A percentile compares a stretch with the other conserved stretches of the same genome.
phyloP scores from a whole-genome alignment of 1,284 basidiomycete genomes.

The Kalmanozyma brasiliensis region DNA sequence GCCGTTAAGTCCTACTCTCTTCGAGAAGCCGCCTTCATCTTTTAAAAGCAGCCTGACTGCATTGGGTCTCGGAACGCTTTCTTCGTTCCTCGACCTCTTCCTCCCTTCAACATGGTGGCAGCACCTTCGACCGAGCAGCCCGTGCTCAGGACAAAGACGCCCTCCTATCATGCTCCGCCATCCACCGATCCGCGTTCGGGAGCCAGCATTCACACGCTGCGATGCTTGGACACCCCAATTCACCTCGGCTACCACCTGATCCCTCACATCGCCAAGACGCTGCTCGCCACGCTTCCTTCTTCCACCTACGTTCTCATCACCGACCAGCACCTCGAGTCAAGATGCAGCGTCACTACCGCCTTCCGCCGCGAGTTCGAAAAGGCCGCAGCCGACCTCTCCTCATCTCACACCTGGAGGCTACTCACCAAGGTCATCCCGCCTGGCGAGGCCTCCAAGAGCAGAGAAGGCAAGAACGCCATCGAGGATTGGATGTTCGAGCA shows the following conservation, averaged over 20 bases:
- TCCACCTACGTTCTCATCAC: slow-evolving; percentile 93
- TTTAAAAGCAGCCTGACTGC: slow-evolving; percentile 12
- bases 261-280: slow-evolving; percentile 74
- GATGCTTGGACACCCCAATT: slow-evolving; percentile 62
- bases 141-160: slow-evolving; percentile 58
- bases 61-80: not conserved
- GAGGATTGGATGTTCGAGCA: slow-evolving; percentile 92
- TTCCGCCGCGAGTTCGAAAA: slow-evolving; percentile 48
- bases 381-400: slow-evolving; percentile 60
- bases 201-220: slow-evolving; percentile 60
- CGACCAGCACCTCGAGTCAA: slow-evolving; percentile 80
- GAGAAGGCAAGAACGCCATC: slow-evolving; percentile 89
- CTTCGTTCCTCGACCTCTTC: not conserved
- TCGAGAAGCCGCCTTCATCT: not conserved
- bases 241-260: slow-evolving; percentile 66
- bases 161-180: slow-evolving; percentile 65
- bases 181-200: slow-evolving; percentile 52
- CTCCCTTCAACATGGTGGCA: slow-evolving; percentile 19
- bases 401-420: slow-evolving; percentile 73
- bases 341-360: slow-evolving; percentile 68
- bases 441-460: slow-evolving; percentile 90
- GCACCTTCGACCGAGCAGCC: slow-evolving; percentile 25
- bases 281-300: slow-evolving; percentile 77
- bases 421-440: slow-evolving; percentile 83
- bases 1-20: not conserved